Evolutionary conservation across 176 grass and related monocot genomes (phyloP), one percentile per base, ranked within the genome.

Genomic region (Luzula sylvatica): DNA sequence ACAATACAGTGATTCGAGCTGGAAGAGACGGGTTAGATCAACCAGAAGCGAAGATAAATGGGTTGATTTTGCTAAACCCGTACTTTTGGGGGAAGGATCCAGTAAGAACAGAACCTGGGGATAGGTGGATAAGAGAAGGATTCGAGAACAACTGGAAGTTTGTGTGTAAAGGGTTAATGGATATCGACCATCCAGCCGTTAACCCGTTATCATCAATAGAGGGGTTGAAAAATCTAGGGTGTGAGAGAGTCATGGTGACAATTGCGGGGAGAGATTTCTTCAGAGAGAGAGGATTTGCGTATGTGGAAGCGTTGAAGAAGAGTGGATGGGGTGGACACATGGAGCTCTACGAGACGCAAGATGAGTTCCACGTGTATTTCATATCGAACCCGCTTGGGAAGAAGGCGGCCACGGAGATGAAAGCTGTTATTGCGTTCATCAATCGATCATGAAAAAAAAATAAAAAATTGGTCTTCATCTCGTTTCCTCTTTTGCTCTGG

Each of bases 71-170:
- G 16, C 12, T 59, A 4, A 57, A 76, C 66, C 78, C 78, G 3
- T 82, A 71, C 66, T 82, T 82, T 60, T 82, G 78, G 72, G 78
- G 66, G 15, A 54, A 71, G 39, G 38, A 55, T 11, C 59, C 52
- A 15, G 52, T 75, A 32, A 59, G 53, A 7, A 27, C 51, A 4
- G 71, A 79, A 51, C 52, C 69, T 11, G 3, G 15, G 2, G 65
- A 75, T 3, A 23, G 7, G 52, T 63, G 58, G 65, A 48, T 46
- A 17, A 67, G 78, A 25, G 58, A 52, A 8, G 32, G 48, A 23
- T 46, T 71, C 12, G 78, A 76, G 72, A 46, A 56, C 11, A 64
- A 66, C 23, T 81, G 77, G 77, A n/a, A 20, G 20, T 64, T 81
- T 26, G 76, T 73, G 20, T 73, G 76, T 65, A 46, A 15, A 15